Evolutionary conservation across 805 yeast species (phyloP), one percentile per base, ranked within the genome.

Genomic region (Wickerhamiella dianesei): DNA sequence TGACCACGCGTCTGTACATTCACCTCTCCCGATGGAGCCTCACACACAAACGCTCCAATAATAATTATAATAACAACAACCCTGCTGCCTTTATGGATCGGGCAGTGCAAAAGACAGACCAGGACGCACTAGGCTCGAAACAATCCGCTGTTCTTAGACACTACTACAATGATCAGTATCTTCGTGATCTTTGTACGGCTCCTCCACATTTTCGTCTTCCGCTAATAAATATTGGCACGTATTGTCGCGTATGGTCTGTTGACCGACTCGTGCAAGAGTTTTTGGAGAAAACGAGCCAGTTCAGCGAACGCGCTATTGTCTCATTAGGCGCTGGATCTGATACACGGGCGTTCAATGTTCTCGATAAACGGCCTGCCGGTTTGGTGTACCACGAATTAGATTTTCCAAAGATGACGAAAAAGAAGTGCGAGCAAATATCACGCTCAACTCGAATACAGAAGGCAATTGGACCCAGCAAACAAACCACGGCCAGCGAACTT

Each of bases 311-410:
- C 25, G 70, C 81, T 57, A 71, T 82, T 14, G 64, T 83, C 1
- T 80, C 86, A 1, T 58, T 82, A n/a, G 94, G 94, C 0, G 80
- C 88, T 2, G 94, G 94, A 3, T 79, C 84, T 14, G 94, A 83
- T 56, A 80, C 92, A 0, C 59, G 89, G 45, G 71, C 74, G 14
- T 81, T 82, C 58, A 60, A 67, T 8, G 50, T 77, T 14, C 59
- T 82, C 37, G 57, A 64, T 4, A 41, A 60, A 3, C 45, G 64
- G 25, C 41, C 41, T 42, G 35, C 53, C 9, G 35, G 56, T 20
- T 49, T 79, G 32, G 56, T 54, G 1, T 77, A 77, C 54, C 68
- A 72, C 50, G 94, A 82, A 57, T 57, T 80, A 19, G 94, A 82
- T 60, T 81, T 82, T 56, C 72, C 72, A 8, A 73, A 64, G 37